Evolutionary conservation across 2,329 filamentous ascomycete genomes (phyloP).

Genomic region (Teratosphaeria zuluensis): DNA sequence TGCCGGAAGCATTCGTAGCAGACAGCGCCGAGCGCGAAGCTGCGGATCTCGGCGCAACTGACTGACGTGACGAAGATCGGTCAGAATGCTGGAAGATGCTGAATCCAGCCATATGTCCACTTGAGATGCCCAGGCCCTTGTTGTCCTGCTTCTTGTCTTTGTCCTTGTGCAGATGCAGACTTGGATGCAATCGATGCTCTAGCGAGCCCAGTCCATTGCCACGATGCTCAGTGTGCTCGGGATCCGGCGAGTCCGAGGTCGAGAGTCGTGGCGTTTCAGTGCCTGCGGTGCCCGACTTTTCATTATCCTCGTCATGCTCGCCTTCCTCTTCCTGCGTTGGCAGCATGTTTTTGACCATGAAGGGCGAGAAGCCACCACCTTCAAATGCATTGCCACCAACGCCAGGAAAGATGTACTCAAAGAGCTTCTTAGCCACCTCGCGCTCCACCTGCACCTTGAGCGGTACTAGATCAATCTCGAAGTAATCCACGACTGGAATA

Average conservation of each 20-base stretch:
- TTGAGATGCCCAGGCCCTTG: constrained; percentile 24
- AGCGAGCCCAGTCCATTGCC: constrained; percentile 63
- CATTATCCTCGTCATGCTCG: constrained; percentile 34
- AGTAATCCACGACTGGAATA: constrained; percentile 93
- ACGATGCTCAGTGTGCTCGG: constrained; percentile 43
- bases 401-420: constrained; percentile 95
- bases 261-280: constrained; percentile 1
- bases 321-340: constrained; percentile 38
- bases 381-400: constrained; percentile 46
- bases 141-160: constrained; percentile 19
- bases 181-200: constrained; percentile 74
- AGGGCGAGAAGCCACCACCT: constrained; percentile 52
- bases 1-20: constrained; percentile 14
- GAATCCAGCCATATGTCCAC: constrained; percentile 26
- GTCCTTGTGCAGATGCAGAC: constrained; percentile 47
- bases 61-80: constrained; percentile 14
- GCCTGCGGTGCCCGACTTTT: constrained; percentile 18
- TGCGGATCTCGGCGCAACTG: constrained; percentile 8
- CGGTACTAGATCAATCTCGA: constrained; percentile 87
- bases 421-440: constrained; percentile 83
- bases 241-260: constrained; percentile 2
- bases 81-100: constrained; percentile 34
- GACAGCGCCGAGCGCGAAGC: constrained; percentile 17
- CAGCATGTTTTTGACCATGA: constrained; percentile 46
- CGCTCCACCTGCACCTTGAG: constrained; percentile 89